Conservation (phyloP, 306 rosid genomes). For the Quercus glauca region DNA sequence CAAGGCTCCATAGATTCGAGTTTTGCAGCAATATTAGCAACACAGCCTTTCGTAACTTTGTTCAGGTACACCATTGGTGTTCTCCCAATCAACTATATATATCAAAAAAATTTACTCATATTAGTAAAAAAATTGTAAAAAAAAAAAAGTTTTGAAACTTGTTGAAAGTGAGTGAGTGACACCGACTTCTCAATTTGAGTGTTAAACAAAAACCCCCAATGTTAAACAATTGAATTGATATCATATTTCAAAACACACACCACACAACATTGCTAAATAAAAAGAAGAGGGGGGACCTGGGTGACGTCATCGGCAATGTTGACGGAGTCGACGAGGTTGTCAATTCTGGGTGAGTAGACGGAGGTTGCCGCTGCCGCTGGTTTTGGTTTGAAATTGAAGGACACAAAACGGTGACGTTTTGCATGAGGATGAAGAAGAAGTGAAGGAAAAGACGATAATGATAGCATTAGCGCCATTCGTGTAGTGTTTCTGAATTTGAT, state of each 20-base stretch:
- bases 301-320: constrained; percentile 95
- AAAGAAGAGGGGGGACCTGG: constrained; percentile 46
- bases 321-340: constrained; percentile 61
- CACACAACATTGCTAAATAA: too few species aligned
- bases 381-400: constrained; percentile 5
- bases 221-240: background rate
- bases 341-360: constrained; percentile 44
- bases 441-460: too few species aligned
- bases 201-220: too few species aligned
- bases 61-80: constrained; percentile 98
- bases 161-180: too few species aligned
- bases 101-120: constrained; percentile 8
- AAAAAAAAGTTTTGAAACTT: too few species aligned
- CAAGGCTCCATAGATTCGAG: constrained; percentile 99
- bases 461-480: too few species aligned
- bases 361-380: constrained; percentile 5
- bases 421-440: too few species aligned
- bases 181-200: too few species aligned
- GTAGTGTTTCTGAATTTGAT: too few species aligned
- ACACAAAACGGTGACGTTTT: constrained; percentile 7
- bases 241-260: too few species aligned
- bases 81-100: constrained; percentile 73
- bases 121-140: background rate
- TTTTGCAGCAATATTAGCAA: constrained; percentile 85
- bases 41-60: constrained; percentile 73